phyloP scores from a whole-genome alignment of 768 basidiomycete species.

The Galerina marginata region DNA sequence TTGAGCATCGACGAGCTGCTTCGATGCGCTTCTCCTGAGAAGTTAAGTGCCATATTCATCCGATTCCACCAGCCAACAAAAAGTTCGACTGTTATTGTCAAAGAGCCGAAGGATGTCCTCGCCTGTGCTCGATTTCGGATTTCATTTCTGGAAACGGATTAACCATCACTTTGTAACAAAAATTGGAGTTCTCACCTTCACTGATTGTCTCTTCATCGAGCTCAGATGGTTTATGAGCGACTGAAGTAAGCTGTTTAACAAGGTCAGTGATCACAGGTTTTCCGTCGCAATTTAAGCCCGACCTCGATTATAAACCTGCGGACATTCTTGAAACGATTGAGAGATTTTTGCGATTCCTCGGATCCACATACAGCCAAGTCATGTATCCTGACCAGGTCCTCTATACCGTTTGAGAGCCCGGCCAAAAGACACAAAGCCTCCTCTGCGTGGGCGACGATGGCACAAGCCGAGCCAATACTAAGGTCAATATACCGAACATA shows the following conservation, averaged over 20 bases:
- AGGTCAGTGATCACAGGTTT: neutral
- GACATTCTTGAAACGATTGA: neutral
- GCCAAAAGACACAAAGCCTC: neutral
- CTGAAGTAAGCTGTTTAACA: neutral
- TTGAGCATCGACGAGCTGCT: neutral
- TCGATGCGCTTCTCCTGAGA: neutral
- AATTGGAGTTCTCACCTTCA: neutral
- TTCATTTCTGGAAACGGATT: neutral
- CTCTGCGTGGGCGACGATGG: neutral
- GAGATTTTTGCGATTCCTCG: neutral
- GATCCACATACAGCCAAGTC: neutral
- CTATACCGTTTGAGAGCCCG: neutral
- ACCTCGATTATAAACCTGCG: neutral
- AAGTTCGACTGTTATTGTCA: neutral
- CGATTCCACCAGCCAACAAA: constrained; percentile 6
- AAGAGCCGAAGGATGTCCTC: neutral
- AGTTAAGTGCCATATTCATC: neutral
- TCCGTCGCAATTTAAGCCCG: neutral
- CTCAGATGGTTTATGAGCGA: neutral
- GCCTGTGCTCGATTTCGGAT: neutral
- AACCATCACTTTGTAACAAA: neutral
- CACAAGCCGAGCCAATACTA: neutral
- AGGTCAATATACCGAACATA: constrained; percentile 1
- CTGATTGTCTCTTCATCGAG: neutral
- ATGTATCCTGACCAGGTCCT: neutral